Evolutionary conservation across 805 yeast species (phyloP).

Genomic region (Metschnikowia continentalis): DNA sequence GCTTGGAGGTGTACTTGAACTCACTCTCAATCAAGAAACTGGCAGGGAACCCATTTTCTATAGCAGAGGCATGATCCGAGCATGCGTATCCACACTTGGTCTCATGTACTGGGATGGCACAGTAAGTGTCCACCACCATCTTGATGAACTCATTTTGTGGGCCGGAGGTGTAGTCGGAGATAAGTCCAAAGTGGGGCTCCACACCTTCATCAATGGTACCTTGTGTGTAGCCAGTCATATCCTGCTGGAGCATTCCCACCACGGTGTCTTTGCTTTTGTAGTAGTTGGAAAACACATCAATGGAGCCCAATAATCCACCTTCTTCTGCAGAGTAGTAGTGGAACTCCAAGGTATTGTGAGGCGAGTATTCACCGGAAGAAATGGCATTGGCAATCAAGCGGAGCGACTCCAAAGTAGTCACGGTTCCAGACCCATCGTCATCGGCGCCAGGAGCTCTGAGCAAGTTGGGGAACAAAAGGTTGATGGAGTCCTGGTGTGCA

Average conservation of each 20-base stretch:
- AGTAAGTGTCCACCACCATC: slow-evolving; percentile 55
- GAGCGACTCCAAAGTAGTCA: slow-evolving; percentile 71
- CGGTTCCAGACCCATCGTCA: slow-evolving; percentile 88
- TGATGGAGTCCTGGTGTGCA: slow-evolving; percentile 84
- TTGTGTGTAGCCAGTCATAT: slow-evolving; percentile 81
- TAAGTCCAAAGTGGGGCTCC: slow-evolving; percentile 73
- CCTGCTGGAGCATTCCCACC: slow-evolving; percentile 87
- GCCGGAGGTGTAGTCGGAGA: slow-evolving; percentile 62
- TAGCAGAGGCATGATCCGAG: slow-evolving; percentile 87
- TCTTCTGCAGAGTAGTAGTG: slow-evolving; percentile 97
- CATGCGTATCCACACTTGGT: slow-evolving; percentile 89
- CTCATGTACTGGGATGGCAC: slow-evolving; percentile 65
- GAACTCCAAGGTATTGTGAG: slow-evolving; percentile 77
- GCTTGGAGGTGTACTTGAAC: slow-evolving; percentile 58
- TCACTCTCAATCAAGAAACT: slow-evolving; percentile 79
- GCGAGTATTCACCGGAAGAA: slow-evolving; percentile 38
- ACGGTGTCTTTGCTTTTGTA: slow-evolving; percentile 45
- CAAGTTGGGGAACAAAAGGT: slow-evolving; percentile 63
- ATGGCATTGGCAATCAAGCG: slow-evolving; percentile 49
- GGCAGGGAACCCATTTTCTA: slow-evolving; percentile 78
- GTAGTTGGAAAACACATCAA: slow-evolving; percentile 65
- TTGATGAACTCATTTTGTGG: slow-evolving; percentile 58
- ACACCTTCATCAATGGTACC: slow-evolving; percentile 45
- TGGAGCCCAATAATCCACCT: slow-evolving; percentile 83
- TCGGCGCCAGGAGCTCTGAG: slow-evolving; percentile 91